Evolutionary conservation across 108 stramenopile genomes (phyloP).

Genomic region (Cyclostephanos tholiformis): DNA sequence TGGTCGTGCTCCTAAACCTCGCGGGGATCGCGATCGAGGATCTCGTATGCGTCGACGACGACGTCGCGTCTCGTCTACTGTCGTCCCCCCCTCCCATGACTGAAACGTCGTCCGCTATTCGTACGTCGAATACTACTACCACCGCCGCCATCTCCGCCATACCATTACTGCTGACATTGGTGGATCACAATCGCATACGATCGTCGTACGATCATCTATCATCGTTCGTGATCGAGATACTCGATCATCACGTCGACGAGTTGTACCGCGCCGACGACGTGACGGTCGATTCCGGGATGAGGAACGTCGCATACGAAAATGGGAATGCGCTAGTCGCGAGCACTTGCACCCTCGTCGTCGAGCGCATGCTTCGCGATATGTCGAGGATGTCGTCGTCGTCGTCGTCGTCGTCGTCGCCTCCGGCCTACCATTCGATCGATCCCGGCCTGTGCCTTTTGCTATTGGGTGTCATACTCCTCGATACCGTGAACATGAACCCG

Average conservation of each 20-base stretch:
- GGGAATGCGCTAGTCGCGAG: conserved; percentile 61
- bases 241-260: conserved; percentile 86
- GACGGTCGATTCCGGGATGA: conserved; percentile 34
- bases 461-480: conserved; percentile 75
- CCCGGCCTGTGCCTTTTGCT: conserved; percentile 55
- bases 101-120: too few relatives aligned
- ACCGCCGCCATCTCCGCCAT: neutral
- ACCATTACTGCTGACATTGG: conserved; percentile 51
- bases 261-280: conserved; percentile 54
- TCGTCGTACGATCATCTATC: conserved; percentile 27
- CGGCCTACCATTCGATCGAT: too few relatives aligned
- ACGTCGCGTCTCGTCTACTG: conserved; percentile 6
- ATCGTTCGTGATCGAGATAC: conserved; percentile 52
- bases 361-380: conserved; percentile 34
- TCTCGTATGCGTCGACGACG: conserved; percentile 39
- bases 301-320: conserved; percentile 62
- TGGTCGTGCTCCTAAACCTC: conserved; percentile 35
- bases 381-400: conserved; percentile 17
- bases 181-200: conserved; percentile 73
- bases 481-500: conserved; percentile 80
- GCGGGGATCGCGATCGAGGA: conserved; percentile 28
- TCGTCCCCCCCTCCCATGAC: neutral
- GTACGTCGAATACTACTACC: neutral
- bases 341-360: conserved; percentile 70
- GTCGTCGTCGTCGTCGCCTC: too few relatives aligned